These are phyloP conservation scores for Coniochaeta ligniaria DNA, from an alignment of 2,329 filamentous ascomycete genomes.

Conservation along the genomic window DNA sequence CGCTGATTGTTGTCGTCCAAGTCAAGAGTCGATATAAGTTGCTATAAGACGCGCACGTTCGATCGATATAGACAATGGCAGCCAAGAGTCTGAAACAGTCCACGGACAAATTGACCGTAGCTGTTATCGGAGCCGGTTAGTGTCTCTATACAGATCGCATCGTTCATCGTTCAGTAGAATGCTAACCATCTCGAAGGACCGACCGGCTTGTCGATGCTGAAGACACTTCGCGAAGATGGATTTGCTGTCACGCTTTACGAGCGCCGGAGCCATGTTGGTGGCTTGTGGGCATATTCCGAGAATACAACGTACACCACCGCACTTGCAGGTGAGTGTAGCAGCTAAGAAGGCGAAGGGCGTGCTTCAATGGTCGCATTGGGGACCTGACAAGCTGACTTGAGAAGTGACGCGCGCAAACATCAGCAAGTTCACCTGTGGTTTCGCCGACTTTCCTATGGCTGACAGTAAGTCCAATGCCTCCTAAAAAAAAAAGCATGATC, in stretches of 20 bases:
- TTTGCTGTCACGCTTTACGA: conserved; percentile 33
- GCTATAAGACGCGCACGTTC: not conserved
- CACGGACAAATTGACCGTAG: not conserved
- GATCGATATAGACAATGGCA: not conserved
- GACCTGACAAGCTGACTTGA: not conserved
- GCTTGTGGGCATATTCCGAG: conserved; percentile 33
- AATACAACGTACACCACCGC: conserved; percentile 26
- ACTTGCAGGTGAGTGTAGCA: conserved; percentile 17
- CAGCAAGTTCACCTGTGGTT: conserved; percentile 30
- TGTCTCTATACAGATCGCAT: not conserved
- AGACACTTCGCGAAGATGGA: conserved; percentile 34
- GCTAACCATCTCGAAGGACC: conserved; percentile 13
- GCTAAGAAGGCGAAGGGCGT: not conserved
- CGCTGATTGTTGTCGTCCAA: not conserved
- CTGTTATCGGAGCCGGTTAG: conserved; percentile 5
- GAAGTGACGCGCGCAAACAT: conserved; percentile 24
- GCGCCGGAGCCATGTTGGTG: conserved; percentile 29
- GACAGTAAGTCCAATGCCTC: conserved; percentile 20
- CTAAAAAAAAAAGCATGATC: not conserved
- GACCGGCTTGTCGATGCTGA: conserved; percentile 23
- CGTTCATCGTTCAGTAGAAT: not conserved
- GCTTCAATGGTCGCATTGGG: not conserved
- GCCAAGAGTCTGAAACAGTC: not conserved
- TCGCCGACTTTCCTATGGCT: conserved; percentile 33
- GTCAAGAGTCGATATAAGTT: not conserved